Evolutionary conservation across 148 eudicot species (phyloP).

Genomic region (Diospyros lotus): DNA sequence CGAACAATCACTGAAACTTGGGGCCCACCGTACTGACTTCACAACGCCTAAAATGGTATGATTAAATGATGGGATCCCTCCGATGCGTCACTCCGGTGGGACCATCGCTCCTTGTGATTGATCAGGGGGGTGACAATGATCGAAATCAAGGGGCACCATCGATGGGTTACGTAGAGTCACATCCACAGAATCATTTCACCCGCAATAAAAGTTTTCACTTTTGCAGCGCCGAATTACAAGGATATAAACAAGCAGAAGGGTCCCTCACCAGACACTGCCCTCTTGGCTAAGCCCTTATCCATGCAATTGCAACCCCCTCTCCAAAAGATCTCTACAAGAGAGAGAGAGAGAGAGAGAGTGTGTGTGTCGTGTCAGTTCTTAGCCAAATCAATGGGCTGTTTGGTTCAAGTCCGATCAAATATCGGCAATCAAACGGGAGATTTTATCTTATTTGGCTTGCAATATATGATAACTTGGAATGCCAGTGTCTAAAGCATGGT

Average conservation of each 20-base stretch:
- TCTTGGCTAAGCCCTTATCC: not conserved
- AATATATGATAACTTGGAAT: no score
- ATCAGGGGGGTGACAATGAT: not conserved
- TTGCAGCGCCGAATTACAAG: not conserved
- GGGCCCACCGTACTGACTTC: not conserved
- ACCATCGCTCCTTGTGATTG: constrained; percentile 2
- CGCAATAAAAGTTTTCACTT: not conserved
- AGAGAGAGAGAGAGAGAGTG: constrained; percentile 6
- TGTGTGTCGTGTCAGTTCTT: not conserved
- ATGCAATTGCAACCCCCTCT: constrained; percentile 1
- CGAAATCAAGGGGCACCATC: no score
- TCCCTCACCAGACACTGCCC: not conserved
- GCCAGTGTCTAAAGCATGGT: no score
- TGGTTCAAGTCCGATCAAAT: no score
- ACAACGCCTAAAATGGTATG: not conserved
- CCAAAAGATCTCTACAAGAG: not conserved
- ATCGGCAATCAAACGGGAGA: no score
- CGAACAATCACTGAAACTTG: no score
- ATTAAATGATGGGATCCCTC: constrained; percentile 8
- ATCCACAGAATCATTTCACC: not conserved
- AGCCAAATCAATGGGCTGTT: not conserved
- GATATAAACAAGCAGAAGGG: not conserved
- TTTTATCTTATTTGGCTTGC: no score
- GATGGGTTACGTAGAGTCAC: not conserved
- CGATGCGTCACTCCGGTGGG: constrained; percentile 1